Conservation (phyloP, 139 green algal genomes). For the Bryopsis sp. region DNA sequence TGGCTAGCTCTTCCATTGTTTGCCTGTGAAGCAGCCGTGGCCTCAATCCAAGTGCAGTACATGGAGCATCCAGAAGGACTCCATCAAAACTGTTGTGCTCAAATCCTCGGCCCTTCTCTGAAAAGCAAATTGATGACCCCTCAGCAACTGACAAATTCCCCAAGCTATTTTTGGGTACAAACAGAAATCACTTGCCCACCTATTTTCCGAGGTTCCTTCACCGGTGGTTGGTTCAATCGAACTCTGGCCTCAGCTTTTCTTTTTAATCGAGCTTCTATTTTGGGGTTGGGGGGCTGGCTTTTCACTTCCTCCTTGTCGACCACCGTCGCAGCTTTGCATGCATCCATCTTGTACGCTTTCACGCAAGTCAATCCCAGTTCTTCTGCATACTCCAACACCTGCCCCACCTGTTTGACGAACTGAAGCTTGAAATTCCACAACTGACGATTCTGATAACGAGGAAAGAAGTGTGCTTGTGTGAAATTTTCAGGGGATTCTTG, state of each 20-base stretch:
- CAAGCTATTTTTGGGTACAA: too few relatives aligned
- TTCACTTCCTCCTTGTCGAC: not conserved
- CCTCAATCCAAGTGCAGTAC: constrained; percentile 75
- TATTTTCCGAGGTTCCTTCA: not conserved
- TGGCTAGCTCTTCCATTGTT: constrained; percentile 31
- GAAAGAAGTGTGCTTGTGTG: too few relatives aligned
- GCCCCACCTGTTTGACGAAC: constrained; percentile 27
- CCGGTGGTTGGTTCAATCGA: too few relatives aligned
- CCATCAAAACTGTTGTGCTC: constrained; percentile 58
- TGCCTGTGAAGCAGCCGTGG: constrained; percentile 50
- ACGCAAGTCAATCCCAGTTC: constrained; percentile 63
- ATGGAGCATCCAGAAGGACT: constrained; percentile 85
- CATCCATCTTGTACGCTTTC: constrained; percentile 61
- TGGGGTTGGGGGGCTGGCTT: too few relatives aligned
- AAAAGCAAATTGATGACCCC: too few relatives aligned
- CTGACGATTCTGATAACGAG: too few relatives aligned
- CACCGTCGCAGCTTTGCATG: constrained; percentile 27
- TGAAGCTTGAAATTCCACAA: too few relatives aligned
- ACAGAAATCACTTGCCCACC: too few relatives aligned
- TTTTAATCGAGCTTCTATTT: not conserved
- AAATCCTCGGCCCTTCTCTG: constrained; percentile 35
- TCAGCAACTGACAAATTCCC: too few relatives aligned
- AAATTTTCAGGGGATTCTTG: too few relatives aligned
- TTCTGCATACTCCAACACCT: constrained; percentile 40
- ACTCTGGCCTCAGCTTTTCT: too few relatives aligned